Conservation (phyloP, 2,329 filamentous ascomycete genomes). For the Colletotrichum sp. region DNA sequence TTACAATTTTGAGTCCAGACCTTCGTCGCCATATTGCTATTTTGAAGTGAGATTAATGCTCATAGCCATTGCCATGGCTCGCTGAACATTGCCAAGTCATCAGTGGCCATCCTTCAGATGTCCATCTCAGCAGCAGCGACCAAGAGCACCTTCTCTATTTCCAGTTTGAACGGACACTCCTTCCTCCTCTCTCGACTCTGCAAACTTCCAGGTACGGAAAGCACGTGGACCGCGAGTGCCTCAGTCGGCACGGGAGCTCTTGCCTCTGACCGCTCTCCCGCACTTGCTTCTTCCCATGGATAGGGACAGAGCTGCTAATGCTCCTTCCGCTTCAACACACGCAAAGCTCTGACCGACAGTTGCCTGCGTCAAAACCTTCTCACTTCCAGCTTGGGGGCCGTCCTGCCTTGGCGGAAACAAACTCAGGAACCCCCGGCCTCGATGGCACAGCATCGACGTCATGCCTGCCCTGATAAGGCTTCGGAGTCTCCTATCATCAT, state of each 20-base stretch:
- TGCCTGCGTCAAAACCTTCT: background rate
- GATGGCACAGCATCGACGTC: slow-evolving; percentile 1
- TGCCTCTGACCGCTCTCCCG: background rate
- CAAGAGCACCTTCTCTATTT: background rate
- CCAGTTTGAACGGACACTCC: background rate
- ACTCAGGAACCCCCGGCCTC: background rate
- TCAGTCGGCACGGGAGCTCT: background rate
- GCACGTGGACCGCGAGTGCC: background rate
- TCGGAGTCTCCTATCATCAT: background rate
- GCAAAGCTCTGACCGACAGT: background rate
- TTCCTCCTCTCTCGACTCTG: background rate
- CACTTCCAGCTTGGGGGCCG: background rate
- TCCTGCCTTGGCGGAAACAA: background rate
- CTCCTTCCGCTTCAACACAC: background rate
- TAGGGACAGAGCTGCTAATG: background rate
- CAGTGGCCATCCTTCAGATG: background rate
- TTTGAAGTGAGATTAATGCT: background rate
- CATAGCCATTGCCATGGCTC: background rate
- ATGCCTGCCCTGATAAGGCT: background rate
- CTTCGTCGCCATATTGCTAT: background rate
- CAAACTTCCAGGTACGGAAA: background rate
- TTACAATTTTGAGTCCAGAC: background rate
- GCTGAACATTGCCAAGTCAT: background rate
- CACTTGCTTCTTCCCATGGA: background rate
- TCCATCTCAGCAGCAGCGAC: background rate